Evolutionary conservation across 2,329 filamentous ascomycete species (phyloP), one percentile per base, ranked within the genome.

Genomic region (Clarireedia homoeocarpa): DNA sequence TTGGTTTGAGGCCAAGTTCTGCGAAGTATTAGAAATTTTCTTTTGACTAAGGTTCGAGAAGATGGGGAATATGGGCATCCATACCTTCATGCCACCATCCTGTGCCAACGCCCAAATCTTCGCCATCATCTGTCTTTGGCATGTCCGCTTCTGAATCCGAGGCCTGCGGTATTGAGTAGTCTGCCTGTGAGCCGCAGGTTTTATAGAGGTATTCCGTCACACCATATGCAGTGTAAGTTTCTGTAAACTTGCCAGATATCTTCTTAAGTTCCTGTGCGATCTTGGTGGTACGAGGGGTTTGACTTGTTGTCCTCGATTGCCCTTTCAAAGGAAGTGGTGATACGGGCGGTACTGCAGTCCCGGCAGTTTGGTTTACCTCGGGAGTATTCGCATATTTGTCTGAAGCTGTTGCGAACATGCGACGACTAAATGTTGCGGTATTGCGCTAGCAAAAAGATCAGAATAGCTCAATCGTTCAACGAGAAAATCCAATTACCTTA

Each of bases 51-150:
- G 34, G 30, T 26, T 12, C 14, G 30, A 30, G 46, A 12, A 6
- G 34, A 5, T 6, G 23, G 34, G 15, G 12, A 17, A 27, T 23
- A 17, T 15, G 17, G 20, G 0, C 24, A 40, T n/a, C 72, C 79
- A 55, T 75, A 94, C 90, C 83, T 66, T 84, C 77, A 70, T 95
- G 89, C 92, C 92, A 96, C 77, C 85, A 86, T 12, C 86, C 84
- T 24, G 78, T 77, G 3, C 85, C 85, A 24, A 82, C 76, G 15
- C 92, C 91, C 49, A 97, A 71, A 71, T 97, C 89, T 70, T 95
- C 88, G 7, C 90, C 91, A 34, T 86, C 84, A 53, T 82, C 82
- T 2, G 88, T 87, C 70, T 84, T 86, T 27, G 83, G 81, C 53
- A 94, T 80, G 48, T 81, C 78, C 0, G 79, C 81, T 63, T 85